phyloP scores from a whole-genome alignment of 176 grass and related monocot species.

The Sorghum bicolor region Sorghum_bicolor_NCBIv3 NC_012876.2:3098501-3099000 shows the following conservation, averaged over 20 bases:
- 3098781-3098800: not conserved
- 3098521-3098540: not conserved
- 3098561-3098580: not conserved
- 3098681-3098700: not conserved
- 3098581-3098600: not conserved
- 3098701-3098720: not conserved
- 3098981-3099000: too few relatives aligned
- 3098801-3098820: not conserved
- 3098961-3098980: too few relatives aligned
- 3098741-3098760: not conserved
- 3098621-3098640: not conserved
- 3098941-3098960: too few relatives aligned
- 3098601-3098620: not conserved
- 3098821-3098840: not conserved
- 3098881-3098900: not conserved
- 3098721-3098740: not conserved
- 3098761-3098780: not conserved
- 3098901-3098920: too few relatives aligned
- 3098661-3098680: not conserved
- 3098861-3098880: not conserved
- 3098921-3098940: too few relatives aligned
- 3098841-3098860: not conserved
- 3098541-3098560: not conserved
- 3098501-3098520: not conserved
- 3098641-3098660: not conserved